Evolutionary conservation across 176 grass and related monocot genomes (phyloP), one percentile per base, ranked within the genome.

Genomic region (Ananas comosus): DNA sequence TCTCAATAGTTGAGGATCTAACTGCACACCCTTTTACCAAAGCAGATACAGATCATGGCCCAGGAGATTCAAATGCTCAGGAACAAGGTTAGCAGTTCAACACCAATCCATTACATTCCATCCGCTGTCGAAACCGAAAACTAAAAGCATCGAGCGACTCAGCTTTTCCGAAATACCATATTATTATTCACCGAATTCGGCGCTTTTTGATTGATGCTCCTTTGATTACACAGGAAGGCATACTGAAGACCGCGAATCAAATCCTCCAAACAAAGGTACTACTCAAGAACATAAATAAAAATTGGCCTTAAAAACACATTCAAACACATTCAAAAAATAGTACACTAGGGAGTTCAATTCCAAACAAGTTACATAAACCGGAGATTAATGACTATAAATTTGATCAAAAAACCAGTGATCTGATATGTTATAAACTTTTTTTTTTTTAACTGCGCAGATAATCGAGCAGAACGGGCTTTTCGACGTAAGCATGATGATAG

Each of bases 1-100:
- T 47, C 1, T 66, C 48, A 51, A 53, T 3, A 0, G 67, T 51
- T 74, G 50, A 0, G 49, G 13, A 63, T 11, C 4, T 51, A 72
- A 13, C 18, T 72, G 0, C 64, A 53, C 10, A 1, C 63, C 18
- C 48, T 69, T 63, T 84, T 58, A 85, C 27, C 8, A 75, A 28
- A 85, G 33, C 65, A 99, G 94, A 99, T 90, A 84, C 82, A 91
- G 81, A 66, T 93, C 33, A 88, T 93, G 57, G 90, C 82, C 17
- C 74, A 67, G 70, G 84, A 93, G 70, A 86, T 99, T 53, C 76
- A 88, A 75, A 78, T 80, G 66, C 82, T 99, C 59, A 86, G 76
- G 80, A 88, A 83, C 69, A 78, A 99, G 90, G 94, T 99, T 74
- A 24, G 78, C 33, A 7, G 33, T 42, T 42, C 5, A 42, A 7